Conservation (phyloP, 1,139 yeast species). For the Geotrichum phurueaensis region DNA sequence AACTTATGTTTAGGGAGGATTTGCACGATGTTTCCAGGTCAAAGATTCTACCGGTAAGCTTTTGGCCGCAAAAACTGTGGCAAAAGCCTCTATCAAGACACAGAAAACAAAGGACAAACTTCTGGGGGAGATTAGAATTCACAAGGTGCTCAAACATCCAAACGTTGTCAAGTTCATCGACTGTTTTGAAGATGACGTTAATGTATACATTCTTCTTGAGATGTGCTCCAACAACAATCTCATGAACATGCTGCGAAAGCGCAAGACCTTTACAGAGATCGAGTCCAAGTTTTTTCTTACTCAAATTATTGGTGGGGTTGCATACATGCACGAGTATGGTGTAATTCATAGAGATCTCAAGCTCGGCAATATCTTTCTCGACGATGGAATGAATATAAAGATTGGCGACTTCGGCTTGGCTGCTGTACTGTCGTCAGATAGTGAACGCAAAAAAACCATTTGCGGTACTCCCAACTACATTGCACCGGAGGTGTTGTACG, state of each 20-base stretch:
- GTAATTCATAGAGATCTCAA: slow-evolving; percentile 96
- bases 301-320: slow-evolving; percentile 89
- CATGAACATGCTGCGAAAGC: slow-evolving; percentile 82
- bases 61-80: slow-evolving; percentile 96
- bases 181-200: slow-evolving; percentile 90
- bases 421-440: slow-evolving; percentile 64
- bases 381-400: slow-evolving; percentile 84
- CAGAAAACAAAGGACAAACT: slow-evolving; percentile 84
- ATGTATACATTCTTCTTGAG: slow-evolving; percentile 87
- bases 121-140: slow-evolving; percentile 90
- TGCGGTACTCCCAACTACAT: slow-evolving; percentile 98
- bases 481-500: slow-evolving; percentile 93
- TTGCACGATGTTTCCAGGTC: slow-evolving; percentile 97
- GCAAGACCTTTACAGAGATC: slow-evolving; percentile 80
- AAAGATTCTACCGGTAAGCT: slow-evolving; percentile 73
- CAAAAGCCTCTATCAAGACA: slow-evolving; percentile 85
- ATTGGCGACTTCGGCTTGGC: slow-evolving; percentile 97
- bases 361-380: slow-evolving; percentile 89
- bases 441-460: slow-evolving; percentile 79
- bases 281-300: slow-evolving; percentile 88
- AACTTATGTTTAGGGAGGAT: slow-evolving; percentile 58
- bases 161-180: slow-evolving; percentile 88
- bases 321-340: slow-evolving; percentile 83
- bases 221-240: slow-evolving; percentile 76
- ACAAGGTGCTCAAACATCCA: slow-evolving; percentile 81